Evolutionary conservation across 495 filamentous ascomycete species (phyloP), one percentile per base, ranked within the genome.

Genomic region (Oidiodendron maius): DNA sequence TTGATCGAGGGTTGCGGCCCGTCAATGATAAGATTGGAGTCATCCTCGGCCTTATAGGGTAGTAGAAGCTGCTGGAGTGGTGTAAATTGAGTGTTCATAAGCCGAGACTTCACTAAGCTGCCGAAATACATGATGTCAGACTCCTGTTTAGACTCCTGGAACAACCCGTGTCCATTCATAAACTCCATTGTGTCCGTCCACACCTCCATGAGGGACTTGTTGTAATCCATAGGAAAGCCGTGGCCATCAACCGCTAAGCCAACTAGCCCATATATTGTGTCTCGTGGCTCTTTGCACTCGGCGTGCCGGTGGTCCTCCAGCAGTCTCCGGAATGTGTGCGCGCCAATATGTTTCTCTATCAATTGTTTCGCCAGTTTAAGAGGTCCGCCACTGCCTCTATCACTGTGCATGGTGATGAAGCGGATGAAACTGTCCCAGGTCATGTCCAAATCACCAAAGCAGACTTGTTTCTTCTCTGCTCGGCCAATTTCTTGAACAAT

Each of bases 161-260:
- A n/a, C n/a, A n/a, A n/a, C n/a, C n/a, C n/a, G n/a, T n/a, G n/a
- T 4, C 30, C 26, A 21, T 49, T 49, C 37, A 49, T 13, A 13
- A 49, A 55, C 22, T 47, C 45, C 4, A 57, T 18, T 38, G 46
- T 49, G 35, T 49, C 46, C 4, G 2, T 41, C 46, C 35, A 49
- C 16, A 49, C 20, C 3, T 49, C 46, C 9, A 44, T 4, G 35
- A 49, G 46, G 22, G 46, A 41, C 26, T 49, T 49, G 11, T 22
- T 28, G 21, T 49, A 49, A 23, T 49, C 46, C 17, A 49, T 42
- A 9, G 46, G 46, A 28, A 49, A 49, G 18, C 20, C 17, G 4
- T 17, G 4, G 2, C 34, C 46, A 26, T 49, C 46, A 24, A 18
- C 36, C 13, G 46, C 46, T 13, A 49, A 28, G 15, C 46, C 46